Conservation (phyloP, 164 flowering plant genomes). For the Stephania yunnanensis region DNA sequence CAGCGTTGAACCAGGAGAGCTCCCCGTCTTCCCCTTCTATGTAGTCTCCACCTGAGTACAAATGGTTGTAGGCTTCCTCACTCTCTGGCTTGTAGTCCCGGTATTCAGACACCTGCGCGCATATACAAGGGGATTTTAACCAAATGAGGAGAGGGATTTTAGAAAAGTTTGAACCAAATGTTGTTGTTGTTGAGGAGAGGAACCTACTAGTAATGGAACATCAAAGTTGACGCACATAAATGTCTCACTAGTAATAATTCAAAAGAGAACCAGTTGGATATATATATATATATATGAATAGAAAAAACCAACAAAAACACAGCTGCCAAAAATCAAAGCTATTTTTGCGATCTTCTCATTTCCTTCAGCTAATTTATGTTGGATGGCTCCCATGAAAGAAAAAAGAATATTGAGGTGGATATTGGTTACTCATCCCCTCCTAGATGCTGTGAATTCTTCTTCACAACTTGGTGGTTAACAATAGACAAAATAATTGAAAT, state of each 20-base stretch:
- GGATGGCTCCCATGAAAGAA: neutral
- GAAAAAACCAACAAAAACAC: neutral
- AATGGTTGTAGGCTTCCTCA: constrained; percentile 42
- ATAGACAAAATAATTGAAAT: neutral
- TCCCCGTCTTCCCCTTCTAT: constrained; percentile 77
- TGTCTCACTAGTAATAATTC: too few relatives aligned
- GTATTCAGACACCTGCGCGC: constrained; percentile 35
- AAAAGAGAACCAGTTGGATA: neutral
- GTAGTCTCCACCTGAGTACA: constrained; percentile 53
- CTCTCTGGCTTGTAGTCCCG: constrained; percentile 39
- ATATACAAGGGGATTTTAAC: neutral
- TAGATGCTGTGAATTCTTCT: neutral
- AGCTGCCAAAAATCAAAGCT: neutral
- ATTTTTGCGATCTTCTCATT: neutral
- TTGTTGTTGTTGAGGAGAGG: too few relatives aligned
- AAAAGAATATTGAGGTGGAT: neutral
- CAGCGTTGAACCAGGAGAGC: constrained; percentile 85
- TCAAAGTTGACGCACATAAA: neutral
- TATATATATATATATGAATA: too few relatives aligned
- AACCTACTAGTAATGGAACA: neutral
- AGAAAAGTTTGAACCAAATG: too few relatives aligned
- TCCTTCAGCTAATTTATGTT: neutral
- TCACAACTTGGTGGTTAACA: neutral
- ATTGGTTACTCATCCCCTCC: neutral
- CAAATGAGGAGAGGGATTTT: neutral